Base-by-base conservation (phyloP, 805 yeast genomes). In the Myxozyma sirexii region DNA sequence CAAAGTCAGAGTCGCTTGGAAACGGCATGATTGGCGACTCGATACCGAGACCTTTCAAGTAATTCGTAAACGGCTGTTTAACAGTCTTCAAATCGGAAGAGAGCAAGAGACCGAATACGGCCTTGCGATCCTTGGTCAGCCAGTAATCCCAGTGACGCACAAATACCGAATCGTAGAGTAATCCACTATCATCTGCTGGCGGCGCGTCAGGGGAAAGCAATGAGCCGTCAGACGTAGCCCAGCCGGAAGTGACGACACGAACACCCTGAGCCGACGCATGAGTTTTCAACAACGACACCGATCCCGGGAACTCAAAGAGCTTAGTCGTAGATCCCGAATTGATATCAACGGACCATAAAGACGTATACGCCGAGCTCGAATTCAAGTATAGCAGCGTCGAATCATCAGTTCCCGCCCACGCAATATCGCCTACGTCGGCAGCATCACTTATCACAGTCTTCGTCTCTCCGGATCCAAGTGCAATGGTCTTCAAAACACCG, bases 111-210 rank as follows among this genome's bases (percentile, higher is more conserved):
- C 67, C 67, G 35, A 64, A 66, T 5, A 66, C 60, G 19, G 63
- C 26, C 29, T 48, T 62, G 21, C 67, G 57, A 29, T 59, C 39
- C 38, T 57, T 59, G 15, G 60, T 61, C 12, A 63, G 57, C 69
- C 69, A 66, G 55, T 66, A 64, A 37, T 67, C 69, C 70, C 70
- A 67, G 49, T 67, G 68, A 4, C 70, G 57, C 21, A 61, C 69
- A 54, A 62, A 67, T 23, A 58, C 35, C 6, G 56, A 27, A 46
- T 63, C 66, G 54, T 65, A 67, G n/a, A 62, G 53, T 19, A 53
- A 43, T 5, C 66, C 66, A 5, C 54, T 13, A 44, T 62, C 66
- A 10, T 23, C 35, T 33, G 27, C 42, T n/a, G 50, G 33, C 7
- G 66, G 64, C 7, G 60, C 66, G 38, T 62, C 54, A 10, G 66